Percentiles rank a stretch among this genome's conserved stretches.
Conservation (phyloP, 257 asterid genomes). For the Solanum appendiculatum region DNA sequence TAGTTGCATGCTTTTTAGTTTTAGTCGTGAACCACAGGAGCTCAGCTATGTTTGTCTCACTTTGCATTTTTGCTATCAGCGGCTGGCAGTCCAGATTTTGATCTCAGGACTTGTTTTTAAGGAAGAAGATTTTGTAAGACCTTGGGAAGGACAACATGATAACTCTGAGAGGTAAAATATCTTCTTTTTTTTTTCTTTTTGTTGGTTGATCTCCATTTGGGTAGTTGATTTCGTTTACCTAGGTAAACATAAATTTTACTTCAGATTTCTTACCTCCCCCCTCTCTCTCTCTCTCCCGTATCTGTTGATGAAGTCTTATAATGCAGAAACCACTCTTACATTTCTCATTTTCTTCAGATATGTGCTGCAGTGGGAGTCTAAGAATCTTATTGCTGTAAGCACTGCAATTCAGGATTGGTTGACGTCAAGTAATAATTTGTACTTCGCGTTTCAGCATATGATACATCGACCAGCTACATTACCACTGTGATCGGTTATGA, state of each 20-base stretch:
- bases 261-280: background rate
- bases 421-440: constrained; percentile 64
- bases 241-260: background rate
- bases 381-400: constrained; percentile 78
- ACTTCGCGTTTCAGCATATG: background rate
- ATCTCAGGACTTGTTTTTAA: constrained; percentile 86
- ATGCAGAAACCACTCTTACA: constrained; percentile 3
- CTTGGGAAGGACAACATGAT: constrained; percentile 74
- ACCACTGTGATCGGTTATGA: background rate
- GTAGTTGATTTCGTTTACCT: background rate
- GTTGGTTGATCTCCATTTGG: background rate
- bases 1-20: background rate
- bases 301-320: background rate
- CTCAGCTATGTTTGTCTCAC: background rate
- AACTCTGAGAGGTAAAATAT: constrained; percentile 67
- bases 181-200: background rate
- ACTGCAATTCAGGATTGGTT: constrained; percentile 97
- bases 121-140: constrained; percentile 70
- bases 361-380: constrained; percentile 89
- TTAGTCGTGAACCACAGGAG: background rate
- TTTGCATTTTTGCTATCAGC: constrained; percentile 35
- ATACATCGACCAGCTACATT: background rate
- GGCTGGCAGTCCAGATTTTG: constrained; percentile 81
- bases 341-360: constrained; percentile 40
- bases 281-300: no score